Percentiles rank a stretch among this genome's conserved stretches.
phyloP scores from a whole-genome alignment of 1,284 basidiomycete species.

The Ganoderma lucidum region DNA sequence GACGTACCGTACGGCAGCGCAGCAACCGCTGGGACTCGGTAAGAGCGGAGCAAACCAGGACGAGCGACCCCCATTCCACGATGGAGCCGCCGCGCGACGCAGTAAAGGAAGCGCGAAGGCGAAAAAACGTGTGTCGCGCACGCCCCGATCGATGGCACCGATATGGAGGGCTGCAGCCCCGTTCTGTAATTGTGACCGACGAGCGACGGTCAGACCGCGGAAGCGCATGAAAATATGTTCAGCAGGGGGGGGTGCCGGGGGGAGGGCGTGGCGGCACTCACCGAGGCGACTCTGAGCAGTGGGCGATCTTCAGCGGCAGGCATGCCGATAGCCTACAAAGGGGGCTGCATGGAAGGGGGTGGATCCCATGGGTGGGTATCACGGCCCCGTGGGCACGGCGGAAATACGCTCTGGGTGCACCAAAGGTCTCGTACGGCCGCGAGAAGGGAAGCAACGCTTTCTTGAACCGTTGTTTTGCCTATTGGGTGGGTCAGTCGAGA shows the following conservation, averaged over 20 bases:
- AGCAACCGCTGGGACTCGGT: not conserved
- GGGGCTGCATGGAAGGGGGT: slow-evolving; percentile 3
- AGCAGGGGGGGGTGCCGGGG: not conserved
- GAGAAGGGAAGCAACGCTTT: not conserved
- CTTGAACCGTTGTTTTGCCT: slow-evolving; percentile 8
- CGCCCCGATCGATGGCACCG: slow-evolving; percentile 25
- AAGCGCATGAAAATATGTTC: slow-evolving; percentile 3
- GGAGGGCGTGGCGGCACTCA: slow-evolving; percentile 12
- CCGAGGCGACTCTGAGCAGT: slow-evolving; percentile 11
- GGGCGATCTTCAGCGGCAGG: not conserved
- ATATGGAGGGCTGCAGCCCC: slow-evolving; percentile 20
- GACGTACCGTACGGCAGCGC: slow-evolving; percentile 16
- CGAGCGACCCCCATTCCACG: slow-evolving; percentile 9
- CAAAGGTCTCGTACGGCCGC: not conserved
- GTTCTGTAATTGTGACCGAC: slow-evolving; percentile 16
- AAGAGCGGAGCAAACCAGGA: not conserved
- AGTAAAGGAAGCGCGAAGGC: not conserved
- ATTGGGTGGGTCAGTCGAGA: slow-evolving; percentile 3
- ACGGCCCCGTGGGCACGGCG: slow-evolving; percentile 8
- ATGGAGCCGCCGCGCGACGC: not conserved
- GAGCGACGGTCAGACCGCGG: slow-evolving; percentile 18
- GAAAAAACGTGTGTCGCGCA: slow-evolving; percentile 24
- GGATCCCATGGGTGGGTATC: not conserved
- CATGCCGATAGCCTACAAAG: slow-evolving; percentile 21
- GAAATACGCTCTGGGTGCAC: slow-evolving; percentile 2